Conservation (phyloP, 148 eudicot genomes). For the Chenopodium berlandieri region DNA sequence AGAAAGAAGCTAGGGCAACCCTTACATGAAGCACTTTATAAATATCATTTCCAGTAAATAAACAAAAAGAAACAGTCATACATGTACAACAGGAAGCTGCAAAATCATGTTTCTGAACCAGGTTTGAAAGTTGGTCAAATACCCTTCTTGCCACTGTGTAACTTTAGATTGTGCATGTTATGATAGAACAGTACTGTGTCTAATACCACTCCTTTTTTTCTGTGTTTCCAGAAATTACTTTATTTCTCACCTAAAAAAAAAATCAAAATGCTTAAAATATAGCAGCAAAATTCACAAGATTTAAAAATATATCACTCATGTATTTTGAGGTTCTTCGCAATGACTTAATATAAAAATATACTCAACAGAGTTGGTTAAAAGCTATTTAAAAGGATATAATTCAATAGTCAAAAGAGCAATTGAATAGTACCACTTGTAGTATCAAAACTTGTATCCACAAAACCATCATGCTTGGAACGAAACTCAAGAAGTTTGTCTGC, state of each 20-base stretch:
- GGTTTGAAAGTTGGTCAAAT: slow-evolving; percentile 1
- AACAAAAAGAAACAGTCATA: neutral
- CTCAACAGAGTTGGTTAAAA: neutral
- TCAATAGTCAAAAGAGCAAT: neutral
- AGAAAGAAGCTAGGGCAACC: neutral
- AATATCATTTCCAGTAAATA: neutral
- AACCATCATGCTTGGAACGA: slow-evolving; percentile 85
- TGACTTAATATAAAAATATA: neutral
- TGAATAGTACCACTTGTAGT: slow-evolving; percentile 80
- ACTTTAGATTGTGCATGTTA: neutral
- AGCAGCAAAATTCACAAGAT: neutral
- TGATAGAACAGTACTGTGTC: neutral
- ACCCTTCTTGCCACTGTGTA: neutral
- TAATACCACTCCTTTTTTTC: neutral
- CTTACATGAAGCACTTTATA: neutral
- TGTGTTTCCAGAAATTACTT: neutral
- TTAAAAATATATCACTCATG: neutral
- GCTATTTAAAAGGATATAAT: neutral
- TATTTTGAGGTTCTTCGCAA: neutral
- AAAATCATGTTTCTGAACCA: neutral
- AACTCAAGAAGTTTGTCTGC: slow-evolving; percentile 82
- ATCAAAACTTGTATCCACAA: slow-evolving; percentile 87
- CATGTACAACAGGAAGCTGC: neutral
- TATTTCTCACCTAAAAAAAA: neutral
- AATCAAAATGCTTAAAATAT: neutral